phyloP scores from a whole-genome alignment of 345 rosid species.

The Litchi chinensis region DNA sequence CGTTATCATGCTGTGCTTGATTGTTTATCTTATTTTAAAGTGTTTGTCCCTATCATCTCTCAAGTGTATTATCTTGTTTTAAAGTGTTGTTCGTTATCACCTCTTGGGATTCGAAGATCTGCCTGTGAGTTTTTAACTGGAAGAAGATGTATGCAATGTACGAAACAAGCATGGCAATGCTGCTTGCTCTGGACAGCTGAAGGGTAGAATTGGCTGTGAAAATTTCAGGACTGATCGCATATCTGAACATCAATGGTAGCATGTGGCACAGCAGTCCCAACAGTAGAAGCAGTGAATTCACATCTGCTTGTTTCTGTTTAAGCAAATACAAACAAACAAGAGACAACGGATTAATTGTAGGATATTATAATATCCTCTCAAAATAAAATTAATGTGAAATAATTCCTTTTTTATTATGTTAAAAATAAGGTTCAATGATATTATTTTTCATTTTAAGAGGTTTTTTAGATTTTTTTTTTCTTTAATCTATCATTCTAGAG shows the following conservation, averaged over 20 bases:
- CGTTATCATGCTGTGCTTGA: too few species aligned
- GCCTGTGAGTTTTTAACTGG: conserved; percentile 79
- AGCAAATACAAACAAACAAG: background rate
- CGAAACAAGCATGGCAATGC: conserved; percentile 79
- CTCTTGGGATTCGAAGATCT: conserved; percentile 59
- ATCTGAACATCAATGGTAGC: conserved; percentile 67
- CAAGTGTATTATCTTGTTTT: background rate
- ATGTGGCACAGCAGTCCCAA: conserved; percentile 79
- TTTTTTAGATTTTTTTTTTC: too few species aligned
- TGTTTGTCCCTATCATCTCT: too few species aligned
- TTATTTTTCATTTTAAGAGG: too few species aligned
- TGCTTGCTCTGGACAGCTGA: conserved; percentile 75
- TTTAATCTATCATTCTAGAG: too few species aligned
- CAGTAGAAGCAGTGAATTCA: conserved; percentile 69
- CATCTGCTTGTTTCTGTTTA: conserved; percentile 83
- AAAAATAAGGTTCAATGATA: too few species aligned
- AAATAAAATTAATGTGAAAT: too few species aligned
- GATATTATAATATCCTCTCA: too few species aligned
- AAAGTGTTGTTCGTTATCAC: conserved; percentile 22
- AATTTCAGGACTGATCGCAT: conserved; percentile 35
- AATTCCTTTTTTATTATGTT: too few species aligned
- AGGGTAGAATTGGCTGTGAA: conserved; percentile 39
- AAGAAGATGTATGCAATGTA: conserved; percentile 79
- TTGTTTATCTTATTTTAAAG: too few species aligned
- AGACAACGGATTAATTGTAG: background rate